phyloP scores from a whole-genome alignment of 257 asterid species.

The Nicotiana undulata region DNA sequence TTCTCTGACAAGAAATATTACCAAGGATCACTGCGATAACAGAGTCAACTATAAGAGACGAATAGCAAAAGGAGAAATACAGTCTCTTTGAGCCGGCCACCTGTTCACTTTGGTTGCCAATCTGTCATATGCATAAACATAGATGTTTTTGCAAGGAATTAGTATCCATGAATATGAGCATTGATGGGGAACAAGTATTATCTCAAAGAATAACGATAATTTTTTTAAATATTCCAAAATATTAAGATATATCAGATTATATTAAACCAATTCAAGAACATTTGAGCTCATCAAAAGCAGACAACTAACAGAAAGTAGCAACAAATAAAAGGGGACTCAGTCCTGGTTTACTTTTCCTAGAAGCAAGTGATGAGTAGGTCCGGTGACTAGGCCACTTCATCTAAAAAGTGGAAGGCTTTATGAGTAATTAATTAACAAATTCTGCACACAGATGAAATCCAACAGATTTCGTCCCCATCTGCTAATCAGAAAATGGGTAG shows the following conservation, averaged over 20 bases:
- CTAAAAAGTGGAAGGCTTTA: neutral
- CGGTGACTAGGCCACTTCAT: slow-evolving; percentile 4
- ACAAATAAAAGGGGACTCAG: neutral
- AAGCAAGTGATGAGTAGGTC: slow-evolving; percentile 11
- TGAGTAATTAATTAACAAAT: slow-evolving; percentile 7
- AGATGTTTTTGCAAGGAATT: neutral
- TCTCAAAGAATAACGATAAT: neutral
- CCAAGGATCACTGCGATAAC: neutral
- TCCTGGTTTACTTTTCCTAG: slow-evolving; percentile 3
- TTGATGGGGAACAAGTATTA: neutral
- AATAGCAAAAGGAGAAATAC: neutral
- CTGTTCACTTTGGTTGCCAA: slow-evolving; percentile 6
- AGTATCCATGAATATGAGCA: neutral
- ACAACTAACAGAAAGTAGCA: slow-evolving; percentile 1
- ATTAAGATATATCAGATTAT: neutral
- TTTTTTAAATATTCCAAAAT: neutral
- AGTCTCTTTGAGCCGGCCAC: neutral
- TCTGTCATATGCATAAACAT: neutral
- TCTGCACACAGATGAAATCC: slow-evolving; percentile 1
- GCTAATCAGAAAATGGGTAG: neutral
- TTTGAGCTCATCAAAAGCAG: slow-evolving; percentile 10
- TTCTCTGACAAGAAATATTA: neutral
- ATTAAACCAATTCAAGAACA: neutral
- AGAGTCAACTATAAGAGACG: neutral
- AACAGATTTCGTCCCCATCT: slow-evolving; percentile 8